Conservation (phyloP, 108 stramenopile species). For the Fistulifera solaris region DNA sequence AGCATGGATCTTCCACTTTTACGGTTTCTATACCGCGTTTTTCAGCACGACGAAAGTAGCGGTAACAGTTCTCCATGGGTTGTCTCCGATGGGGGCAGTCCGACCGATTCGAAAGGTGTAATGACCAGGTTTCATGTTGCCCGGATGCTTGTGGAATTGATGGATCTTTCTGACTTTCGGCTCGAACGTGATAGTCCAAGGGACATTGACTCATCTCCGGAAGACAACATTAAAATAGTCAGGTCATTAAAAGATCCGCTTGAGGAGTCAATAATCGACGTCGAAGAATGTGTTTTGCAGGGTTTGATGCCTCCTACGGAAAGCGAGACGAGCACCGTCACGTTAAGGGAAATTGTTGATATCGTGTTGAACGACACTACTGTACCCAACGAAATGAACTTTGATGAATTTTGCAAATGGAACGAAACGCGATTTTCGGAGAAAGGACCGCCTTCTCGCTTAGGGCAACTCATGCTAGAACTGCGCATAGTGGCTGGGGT, state of each 20-base stretch:
- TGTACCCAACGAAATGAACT: conserved; percentile 14
- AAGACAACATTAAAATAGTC: conserved; percentile 8
- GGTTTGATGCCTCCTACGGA: conserved; percentile 36
- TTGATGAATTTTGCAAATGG: conserved; percentile 63
- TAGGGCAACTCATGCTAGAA: conserved; percentile 59
- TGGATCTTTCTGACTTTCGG: conserved; percentile 63
- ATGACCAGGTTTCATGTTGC: conserved; percentile 46
- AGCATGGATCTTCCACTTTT: not conserved
- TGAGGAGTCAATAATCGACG: conserved; percentile 21
- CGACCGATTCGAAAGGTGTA: conserved; percentile 8
- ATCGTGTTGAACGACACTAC: conserved; percentile 7
- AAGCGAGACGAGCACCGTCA: conserved; percentile 5
- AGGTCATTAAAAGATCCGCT: conserved; percentile 4
- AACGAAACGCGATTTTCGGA: conserved; percentile 11
- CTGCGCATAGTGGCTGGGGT: conserved; percentile 65
- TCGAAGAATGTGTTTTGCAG: conserved; percentile 31
- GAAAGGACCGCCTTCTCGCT: conserved; percentile 21
- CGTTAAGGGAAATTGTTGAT: conserved; percentile 29
- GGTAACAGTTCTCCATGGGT: not conserved
- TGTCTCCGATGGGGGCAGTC: not conserved
- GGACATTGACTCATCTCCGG: conserved; percentile 9
- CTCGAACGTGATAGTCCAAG: conserved; percentile 42
- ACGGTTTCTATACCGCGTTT: conserved; percentile 4
- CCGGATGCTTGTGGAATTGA: conserved; percentile 45
- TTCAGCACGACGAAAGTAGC: not conserved